Evolutionary conservation across 129 eudicot species (phyloP).

Genomic region (Sambucus nigra): DNA sequence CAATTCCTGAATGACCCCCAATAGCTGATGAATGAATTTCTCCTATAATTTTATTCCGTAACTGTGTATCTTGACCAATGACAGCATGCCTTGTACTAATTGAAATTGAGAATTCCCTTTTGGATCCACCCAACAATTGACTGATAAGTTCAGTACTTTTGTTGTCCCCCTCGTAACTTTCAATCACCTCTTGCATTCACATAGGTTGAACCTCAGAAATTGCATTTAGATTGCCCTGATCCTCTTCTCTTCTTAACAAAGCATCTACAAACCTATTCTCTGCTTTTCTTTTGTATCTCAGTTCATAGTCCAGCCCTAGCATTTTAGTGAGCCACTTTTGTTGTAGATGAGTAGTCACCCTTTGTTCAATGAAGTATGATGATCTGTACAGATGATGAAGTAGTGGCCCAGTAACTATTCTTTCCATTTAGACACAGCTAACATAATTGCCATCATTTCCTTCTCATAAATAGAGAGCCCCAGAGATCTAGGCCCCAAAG

Average conservation of each 20-base stretch:
- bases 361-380: too few species aligned
- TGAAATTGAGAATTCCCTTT: background rate
- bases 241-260: background rate
- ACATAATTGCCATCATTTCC: too few species aligned
- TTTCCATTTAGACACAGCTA: too few species aligned
- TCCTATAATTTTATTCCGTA: too few species aligned
- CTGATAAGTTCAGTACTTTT: background rate
- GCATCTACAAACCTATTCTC: conserved; percentile 5
- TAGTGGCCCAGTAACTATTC: too few species aligned
- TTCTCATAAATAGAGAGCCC: too few species aligned
- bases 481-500: too few species aligned
- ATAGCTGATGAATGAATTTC: background rate
- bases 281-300: background rate
- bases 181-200: too few species aligned
- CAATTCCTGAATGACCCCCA: background rate
- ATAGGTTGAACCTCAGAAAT: background rate
- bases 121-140: background rate
- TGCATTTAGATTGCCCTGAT: background rate
- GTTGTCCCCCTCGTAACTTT: background rate
- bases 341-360: background rate
- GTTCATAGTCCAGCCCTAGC: background rate
- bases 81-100: background rate
- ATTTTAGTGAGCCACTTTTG: too few species aligned
- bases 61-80: too few species aligned
- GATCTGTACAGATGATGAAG: background rate